phyloP scores from a whole-genome alignment of 2,329 filamentous ascomycete genomes.

The Sphaerulina populicola region DNA sequence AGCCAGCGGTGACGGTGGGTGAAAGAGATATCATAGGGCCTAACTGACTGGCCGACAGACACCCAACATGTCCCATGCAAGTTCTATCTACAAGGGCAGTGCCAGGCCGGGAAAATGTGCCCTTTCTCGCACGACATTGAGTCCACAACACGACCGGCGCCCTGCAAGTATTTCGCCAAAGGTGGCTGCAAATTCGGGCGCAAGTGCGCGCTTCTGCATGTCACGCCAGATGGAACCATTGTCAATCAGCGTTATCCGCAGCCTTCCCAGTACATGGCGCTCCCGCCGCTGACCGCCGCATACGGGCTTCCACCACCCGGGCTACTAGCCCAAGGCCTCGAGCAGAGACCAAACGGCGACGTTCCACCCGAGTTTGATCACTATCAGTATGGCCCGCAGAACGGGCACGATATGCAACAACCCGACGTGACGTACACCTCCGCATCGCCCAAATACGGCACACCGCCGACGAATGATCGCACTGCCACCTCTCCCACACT shows the following conservation, averaged over 20 bases:
- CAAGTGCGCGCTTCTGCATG: conserved; percentile 94
- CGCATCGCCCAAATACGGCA: conserved; percentile 63
- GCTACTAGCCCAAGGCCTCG: conserved; percentile 30
- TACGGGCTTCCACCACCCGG: conserved; percentile 27
- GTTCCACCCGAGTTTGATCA: conserved; percentile 23
- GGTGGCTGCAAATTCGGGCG: conserved; percentile 98
- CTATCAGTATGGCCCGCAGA: conserved; percentile 25
- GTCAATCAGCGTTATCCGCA: conserved; percentile 56
- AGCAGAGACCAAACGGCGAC: conserved; percentile 26
- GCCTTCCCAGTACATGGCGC: neutral
- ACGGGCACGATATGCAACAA: conserved; percentile 25
- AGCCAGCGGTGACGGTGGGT: neutral
- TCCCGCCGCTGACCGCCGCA: conserved; percentile 11
- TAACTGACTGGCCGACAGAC: conserved; percentile 47
- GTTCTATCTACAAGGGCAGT: conserved; percentile 94
- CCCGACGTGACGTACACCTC: conserved; percentile 54
- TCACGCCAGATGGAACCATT: conserved; percentile 83
- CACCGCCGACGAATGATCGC: conserved; percentile 69
- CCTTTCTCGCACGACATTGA: conserved; percentile 93
- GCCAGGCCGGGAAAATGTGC: conserved; percentile 91
- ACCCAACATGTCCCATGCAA: conserved; percentile 98
- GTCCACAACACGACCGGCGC: conserved; percentile 70
- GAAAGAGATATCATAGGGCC: conserved; percentile 9
- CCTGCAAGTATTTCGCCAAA: conserved; percentile 99
- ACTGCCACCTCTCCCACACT: conserved; percentile 63